These are phyloP conservation scores for Candida labiduridarum DNA, from an alignment of 1,139 yeast species.

Conservation along the genomic window DNA sequence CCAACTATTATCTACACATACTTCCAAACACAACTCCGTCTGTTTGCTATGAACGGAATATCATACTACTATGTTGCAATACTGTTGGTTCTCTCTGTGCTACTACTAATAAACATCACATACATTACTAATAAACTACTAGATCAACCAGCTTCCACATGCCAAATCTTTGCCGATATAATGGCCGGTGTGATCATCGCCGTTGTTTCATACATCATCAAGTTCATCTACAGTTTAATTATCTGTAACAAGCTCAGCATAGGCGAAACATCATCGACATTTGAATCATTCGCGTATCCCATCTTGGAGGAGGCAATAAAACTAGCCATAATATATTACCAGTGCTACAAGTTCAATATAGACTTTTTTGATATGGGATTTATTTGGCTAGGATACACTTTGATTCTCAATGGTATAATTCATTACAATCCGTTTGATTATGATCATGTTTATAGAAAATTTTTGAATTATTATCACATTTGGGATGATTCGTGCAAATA, in stretches of 20 bases:
- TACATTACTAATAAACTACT: conserved; percentile 1
- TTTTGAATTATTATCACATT: conserved; percentile 13
- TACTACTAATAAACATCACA: neutral
- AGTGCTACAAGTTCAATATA: conserved; percentile 6
- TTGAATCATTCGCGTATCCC: conserved; percentile 14
- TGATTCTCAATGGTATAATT: conserved; percentile 9
- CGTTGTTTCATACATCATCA: conserved; percentile 2
- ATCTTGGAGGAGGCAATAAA: conserved; percentile 13
- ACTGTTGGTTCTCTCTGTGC: neutral
- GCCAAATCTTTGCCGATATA: conserved; percentile 6
- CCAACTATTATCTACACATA: neutral
- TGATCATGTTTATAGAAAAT: conserved; percentile 8
- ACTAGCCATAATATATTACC: conserved; percentile 8
- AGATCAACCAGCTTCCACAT: neutral
- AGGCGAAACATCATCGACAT: neutral
- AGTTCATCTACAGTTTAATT: neutral
- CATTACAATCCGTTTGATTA: conserved; percentile 12
- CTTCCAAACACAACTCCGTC: neutral
- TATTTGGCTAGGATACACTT: conserved; percentile 12
- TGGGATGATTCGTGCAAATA: conserved; percentile 14
- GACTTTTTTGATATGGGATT: conserved; percentile 8
- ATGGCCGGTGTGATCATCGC: conserved; percentile 11
- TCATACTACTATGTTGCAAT: conserved; percentile 3
- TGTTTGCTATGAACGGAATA: neutral
- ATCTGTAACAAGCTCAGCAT: conserved; percentile 1